Evolutionary conservation across 768 basidiomycete species (phyloP).

Genomic region (Kwoniella dendrophila): DNA sequence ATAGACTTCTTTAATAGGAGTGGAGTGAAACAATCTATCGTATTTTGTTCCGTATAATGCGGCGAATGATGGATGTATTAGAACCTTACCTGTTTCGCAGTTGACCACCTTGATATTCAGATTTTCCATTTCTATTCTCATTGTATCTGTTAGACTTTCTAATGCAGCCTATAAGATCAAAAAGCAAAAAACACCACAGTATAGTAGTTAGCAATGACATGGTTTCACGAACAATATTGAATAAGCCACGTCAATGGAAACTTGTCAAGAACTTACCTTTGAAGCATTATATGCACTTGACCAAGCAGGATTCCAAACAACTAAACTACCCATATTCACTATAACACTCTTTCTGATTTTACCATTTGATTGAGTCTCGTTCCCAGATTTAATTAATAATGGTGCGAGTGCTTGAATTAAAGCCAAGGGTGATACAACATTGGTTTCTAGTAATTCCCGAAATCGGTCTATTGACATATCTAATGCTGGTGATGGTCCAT

Average conservation of each 20-base stretch:
- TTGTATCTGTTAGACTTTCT: slow-evolving; percentile 3
- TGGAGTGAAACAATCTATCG: background rate
- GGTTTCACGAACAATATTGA: background rate
- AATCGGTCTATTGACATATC: too few relatives aligned
- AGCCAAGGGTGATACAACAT: too few relatives aligned
- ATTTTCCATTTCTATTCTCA: slow-evolving; percentile 14
- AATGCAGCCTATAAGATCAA: slow-evolving; percentile 17
- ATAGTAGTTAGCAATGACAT: background rate
- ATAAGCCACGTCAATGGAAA: background rate
- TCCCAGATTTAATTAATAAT: background rate
- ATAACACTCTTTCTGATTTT: background rate
- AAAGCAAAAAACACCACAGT: background rate
- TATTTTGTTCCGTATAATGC: background rate
- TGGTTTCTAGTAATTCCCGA: too few relatives aligned
- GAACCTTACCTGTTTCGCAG: slow-evolving; percentile 21
- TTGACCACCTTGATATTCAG: slow-evolving; percentile 26
- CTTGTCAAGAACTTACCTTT: too few relatives aligned
- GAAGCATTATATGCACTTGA: slow-evolving; percentile 11
- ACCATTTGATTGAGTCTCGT: background rate
- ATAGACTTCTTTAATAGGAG: background rate
- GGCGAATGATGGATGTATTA: background rate
- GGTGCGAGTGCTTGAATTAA: background rate
- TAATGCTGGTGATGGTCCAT: too few relatives aligned
- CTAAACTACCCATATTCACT: slow-evolving; percentile 20
- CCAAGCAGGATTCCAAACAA: slow-evolving; percentile 4